Conservation (phyloP, 2,329 filamentous ascomycete genomes). For the Tetracladium maxilliforme region DNA sequence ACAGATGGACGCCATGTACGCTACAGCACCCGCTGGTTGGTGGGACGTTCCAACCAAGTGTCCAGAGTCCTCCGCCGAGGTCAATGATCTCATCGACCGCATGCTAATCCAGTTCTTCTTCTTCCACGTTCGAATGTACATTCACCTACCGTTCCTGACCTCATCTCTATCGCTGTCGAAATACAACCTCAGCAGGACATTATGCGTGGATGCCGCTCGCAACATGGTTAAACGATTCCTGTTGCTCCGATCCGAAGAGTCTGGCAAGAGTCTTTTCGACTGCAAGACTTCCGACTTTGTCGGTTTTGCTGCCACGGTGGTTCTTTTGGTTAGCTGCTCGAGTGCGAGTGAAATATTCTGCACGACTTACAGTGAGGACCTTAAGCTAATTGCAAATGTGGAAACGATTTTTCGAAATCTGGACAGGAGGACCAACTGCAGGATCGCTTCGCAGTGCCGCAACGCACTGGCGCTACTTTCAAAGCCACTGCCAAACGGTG, state of each 20-base stretch:
- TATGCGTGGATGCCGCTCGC: slow-evolving; percentile 23
- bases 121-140: slow-evolving; percentile 25
- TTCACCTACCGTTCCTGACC: slow-evolving; percentile 28
- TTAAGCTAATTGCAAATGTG: slow-evolving; percentile 1
- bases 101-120: slow-evolving; percentile 25
- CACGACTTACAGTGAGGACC: slow-evolving; percentile 3
- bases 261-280: slow-evolving; percentile 20
- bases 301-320: slow-evolving; percentile 25
- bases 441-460: slow-evolving; percentile 7
- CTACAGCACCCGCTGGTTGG: slow-evolving; percentile 19
- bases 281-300: slow-evolving; percentile 30
- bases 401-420: slow-evolving; percentile 3
- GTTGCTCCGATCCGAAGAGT: slow-evolving; percentile 15
- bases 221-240: slow-evolving; percentile 22
- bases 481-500: background rate
- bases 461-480: slow-evolving; percentile 5
- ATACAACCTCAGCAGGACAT: slow-evolving; percentile 20
- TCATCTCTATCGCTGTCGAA: slow-evolving; percentile 15
- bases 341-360: background rate
- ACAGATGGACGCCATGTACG: slow-evolving; percentile 21
- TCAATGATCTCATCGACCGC: slow-evolving; percentile 16
- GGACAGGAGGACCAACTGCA: slow-evolving; percentile 3
- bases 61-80: slow-evolving; percentile 10
- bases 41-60: slow-evolving; percentile 15
- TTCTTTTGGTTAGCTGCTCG: slow-evolving; percentile 20